Conservation (phyloP, 2,329 filamentous ascomycete species). For the Rosellinia necatrix region DNA sequence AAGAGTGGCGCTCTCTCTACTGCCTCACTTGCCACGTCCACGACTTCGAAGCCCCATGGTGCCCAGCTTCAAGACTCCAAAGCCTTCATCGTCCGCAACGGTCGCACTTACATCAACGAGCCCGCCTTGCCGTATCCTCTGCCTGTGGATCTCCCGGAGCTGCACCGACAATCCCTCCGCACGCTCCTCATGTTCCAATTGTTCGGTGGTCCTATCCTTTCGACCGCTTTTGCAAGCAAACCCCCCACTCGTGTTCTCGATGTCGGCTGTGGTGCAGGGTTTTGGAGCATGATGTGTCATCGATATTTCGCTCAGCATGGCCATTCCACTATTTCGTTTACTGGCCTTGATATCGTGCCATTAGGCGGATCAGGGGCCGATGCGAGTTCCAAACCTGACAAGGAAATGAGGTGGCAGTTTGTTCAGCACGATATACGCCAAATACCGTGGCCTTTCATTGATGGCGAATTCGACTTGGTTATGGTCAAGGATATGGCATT, state of each 20-base stretch:
- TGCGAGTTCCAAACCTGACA: slow-evolving; percentile 57
- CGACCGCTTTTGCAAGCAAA: slow-evolving; percentile 65
- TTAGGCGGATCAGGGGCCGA: slow-evolving; percentile 57
- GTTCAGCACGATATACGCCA: slow-evolving; percentile 84
- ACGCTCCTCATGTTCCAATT: slow-evolving; percentile 81
- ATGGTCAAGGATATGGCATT: slow-evolving; percentile 85
- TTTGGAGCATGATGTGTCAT: slow-evolving; percentile 90
- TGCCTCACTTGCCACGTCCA: slow-evolving; percentile 31
- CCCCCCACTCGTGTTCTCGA: slow-evolving; percentile 82
- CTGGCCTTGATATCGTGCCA: slow-evolving; percentile 80
- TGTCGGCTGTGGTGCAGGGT: slow-evolving; percentile 82
- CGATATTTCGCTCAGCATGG: slow-evolving; percentile 74
- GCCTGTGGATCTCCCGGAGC: slow-evolving; percentile 83
- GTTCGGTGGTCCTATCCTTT: slow-evolving; percentile 80
- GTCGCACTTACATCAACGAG: slow-evolving; percentile 82
- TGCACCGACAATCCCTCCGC: slow-evolving; percentile 84
- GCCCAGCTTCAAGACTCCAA: slow-evolving; percentile 38
- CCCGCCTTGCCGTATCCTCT: slow-evolving; percentile 76
- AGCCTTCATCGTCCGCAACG: slow-evolving; percentile 74
- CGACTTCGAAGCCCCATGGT: slow-evolving; percentile 29
- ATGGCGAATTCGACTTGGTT: slow-evolving; percentile 83
- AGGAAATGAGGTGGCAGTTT: slow-evolving; percentile 86
- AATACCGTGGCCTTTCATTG: slow-evolving; percentile 75
- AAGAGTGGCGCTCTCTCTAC: slow-evolving; percentile 42
- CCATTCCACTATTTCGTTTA: slow-evolving; percentile 73